Conservation (phyloP, 495 filamentous ascomycete genomes). For the Trichoderma parareesei region DNA sequence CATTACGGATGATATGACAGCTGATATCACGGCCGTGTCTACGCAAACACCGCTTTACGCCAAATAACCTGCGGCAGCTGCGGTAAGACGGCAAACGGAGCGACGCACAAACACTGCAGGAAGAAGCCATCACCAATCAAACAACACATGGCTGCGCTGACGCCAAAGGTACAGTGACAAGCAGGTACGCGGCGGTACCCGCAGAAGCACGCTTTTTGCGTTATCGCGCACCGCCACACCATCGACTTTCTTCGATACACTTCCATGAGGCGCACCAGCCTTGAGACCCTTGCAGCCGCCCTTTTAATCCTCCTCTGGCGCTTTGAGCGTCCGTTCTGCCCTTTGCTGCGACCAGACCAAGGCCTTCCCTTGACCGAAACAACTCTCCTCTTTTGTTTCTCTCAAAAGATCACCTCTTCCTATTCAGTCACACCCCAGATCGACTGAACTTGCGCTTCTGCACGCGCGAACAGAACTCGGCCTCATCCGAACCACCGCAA, state of each 20-base stretch:
- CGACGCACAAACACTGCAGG: no score
- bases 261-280: slow-evolving; percentile 12
- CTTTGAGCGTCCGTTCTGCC: not conserved
- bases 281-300: slow-evolving; percentile 12
- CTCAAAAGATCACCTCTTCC: not conserved
- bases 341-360: not conserved
- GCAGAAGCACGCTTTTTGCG: not conserved
- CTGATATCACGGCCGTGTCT: not conserved
- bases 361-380: slow-evolving; percentile 6
- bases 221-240: slow-evolving; percentile 10
- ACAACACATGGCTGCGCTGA: no score
- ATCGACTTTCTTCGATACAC: slow-evolving; percentile 13
- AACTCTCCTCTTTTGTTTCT: not conserved
- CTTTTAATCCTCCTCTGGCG: slow-evolving; percentile 7
- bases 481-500: no score
- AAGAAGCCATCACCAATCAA: no score
- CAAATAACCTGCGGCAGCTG: no score
- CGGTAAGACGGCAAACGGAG: no score
- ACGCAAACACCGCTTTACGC: no score
- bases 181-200: not conserved
- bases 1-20: not conserved
- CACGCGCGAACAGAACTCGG: no score
- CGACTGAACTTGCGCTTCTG: not conserved
- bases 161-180: not conserved
- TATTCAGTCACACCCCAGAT: not conserved